Evolutionary conservation across 164 flowering plant species (phyloP).

Genomic region (Umbilicus rupestris): DNA sequence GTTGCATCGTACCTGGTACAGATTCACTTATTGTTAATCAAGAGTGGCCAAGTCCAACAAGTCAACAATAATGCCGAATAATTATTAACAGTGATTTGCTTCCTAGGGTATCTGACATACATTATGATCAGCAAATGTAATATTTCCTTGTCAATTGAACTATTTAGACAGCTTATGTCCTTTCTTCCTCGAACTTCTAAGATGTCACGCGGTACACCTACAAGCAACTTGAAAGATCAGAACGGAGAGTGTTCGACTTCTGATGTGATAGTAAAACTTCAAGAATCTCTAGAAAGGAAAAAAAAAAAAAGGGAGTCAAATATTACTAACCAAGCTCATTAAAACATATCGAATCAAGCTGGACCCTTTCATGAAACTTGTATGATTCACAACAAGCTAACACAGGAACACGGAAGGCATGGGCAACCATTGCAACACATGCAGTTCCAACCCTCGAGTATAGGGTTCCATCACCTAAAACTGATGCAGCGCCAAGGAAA

Average conservation of each 20-base stretch:
- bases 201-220: constrained; percentile 76
- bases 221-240: constrained; percentile 8
- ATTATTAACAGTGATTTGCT: not conserved
- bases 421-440: constrained; percentile 88
- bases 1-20: constrained; percentile 78
- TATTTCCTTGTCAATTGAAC: constrained; percentile 42
- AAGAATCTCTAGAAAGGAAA: not conserved
- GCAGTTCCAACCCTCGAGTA: constrained; percentile 93
- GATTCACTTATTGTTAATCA: constrained; percentile 9
- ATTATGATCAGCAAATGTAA: constrained; percentile 63
- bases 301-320: not conserved
- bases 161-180: constrained; percentile 42
- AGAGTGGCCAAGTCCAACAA: constrained; percentile 2
- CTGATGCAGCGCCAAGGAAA: constrained; percentile 77
- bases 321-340: constrained; percentile 70
- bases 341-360: constrained; percentile 90
- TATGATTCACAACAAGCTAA: constrained; percentile 89
- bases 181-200: constrained; percentile 61
- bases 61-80: not conserved
- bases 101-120: constrained; percentile 30
- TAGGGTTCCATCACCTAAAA: constrained; percentile 82
- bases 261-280: not conserved
- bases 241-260: not conserved
- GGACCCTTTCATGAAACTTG: constrained; percentile 92
- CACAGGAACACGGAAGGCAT: constrained; percentile 78